A percentile compares a stretch with the other conserved stretches of the same genome.
Evolutionary conservation across 495 filamentous ascomycete genomes (phyloP).

Genomic region (Aspergillus nidulans): DNA sequence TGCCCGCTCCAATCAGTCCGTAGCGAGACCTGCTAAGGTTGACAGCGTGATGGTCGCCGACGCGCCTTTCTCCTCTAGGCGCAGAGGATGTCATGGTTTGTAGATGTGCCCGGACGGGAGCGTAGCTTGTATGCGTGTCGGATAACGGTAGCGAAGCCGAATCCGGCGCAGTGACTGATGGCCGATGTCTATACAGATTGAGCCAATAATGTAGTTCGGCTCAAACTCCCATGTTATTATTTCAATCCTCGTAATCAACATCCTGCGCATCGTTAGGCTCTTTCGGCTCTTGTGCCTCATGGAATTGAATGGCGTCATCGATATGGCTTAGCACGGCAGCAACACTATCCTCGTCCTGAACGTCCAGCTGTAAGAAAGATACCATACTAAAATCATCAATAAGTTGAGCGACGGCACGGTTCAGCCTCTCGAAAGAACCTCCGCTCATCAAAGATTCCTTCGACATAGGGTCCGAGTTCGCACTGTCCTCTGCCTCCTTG

Average conservation of each 20-base stretch:
- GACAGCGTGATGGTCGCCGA: not conserved
- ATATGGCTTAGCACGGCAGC: constrained; percentile 90
- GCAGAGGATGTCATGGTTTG: not conserved
- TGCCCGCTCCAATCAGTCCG: not conserved
- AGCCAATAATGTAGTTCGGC: not conserved
- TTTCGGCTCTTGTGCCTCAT: constrained; percentile 91
- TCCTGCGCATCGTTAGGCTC: constrained; percentile 77
- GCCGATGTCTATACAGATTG: not conserved
- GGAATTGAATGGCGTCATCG: constrained; percentile 92
- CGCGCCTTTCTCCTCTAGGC: not conserved
- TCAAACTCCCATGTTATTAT: not conserved
- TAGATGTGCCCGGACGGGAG: not conserved
- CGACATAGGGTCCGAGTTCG: constrained; percentile 51
- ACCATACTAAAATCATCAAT: constrained; percentile 99
- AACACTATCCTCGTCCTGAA: constrained; percentile 90
- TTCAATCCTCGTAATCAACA: constrained; percentile 53
- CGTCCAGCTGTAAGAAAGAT: constrained; percentile 84
- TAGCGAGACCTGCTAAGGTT: not conserved
- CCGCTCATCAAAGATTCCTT: constrained; percentile 71
- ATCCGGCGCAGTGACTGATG: not conserved
- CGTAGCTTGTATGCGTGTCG: not conserved
- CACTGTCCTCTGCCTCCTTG: constrained; percentile 30
- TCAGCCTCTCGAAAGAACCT: constrained; percentile 69
- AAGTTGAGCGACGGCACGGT: constrained; percentile 77
- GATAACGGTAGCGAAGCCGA: not conserved